phyloP scores from a whole-genome alignment of 441 rosid genomes.

The Eruca vesicaria region DNA sequence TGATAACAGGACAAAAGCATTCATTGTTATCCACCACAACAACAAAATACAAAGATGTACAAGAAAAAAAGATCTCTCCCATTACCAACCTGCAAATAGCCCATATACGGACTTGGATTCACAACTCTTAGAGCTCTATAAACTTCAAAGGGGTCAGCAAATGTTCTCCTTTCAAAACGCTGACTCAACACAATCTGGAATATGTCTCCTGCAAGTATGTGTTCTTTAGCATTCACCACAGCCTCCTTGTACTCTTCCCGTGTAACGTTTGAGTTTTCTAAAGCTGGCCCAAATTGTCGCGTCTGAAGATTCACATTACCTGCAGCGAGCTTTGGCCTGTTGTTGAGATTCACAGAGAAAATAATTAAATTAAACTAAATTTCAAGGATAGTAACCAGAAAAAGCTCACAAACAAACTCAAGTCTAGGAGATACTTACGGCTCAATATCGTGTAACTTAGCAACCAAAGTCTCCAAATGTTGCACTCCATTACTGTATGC shows the following conservation, averaged over 20 bases:
- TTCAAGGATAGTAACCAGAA: neutral
- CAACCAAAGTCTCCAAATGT: conserved; percentile 54
- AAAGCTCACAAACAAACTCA: neutral
- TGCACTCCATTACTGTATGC: conserved; percentile 65
- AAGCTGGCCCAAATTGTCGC: conserved; percentile 59
- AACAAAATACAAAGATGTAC: neutral
- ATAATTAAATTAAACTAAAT: too few species aligned
- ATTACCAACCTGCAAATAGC: conserved; percentile 68
- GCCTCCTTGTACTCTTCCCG: conserved; percentile 65
- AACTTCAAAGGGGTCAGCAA: conserved; percentile 89
- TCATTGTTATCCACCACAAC: neutral
- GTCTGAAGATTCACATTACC: conserved; percentile 62
- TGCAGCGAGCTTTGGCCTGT: conserved; percentile 72
- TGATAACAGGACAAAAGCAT: conserved; percentile 28
- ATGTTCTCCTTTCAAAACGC: conserved; percentile 87
- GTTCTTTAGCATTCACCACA: conserved; percentile 77
- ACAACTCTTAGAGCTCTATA: conserved; percentile 88
- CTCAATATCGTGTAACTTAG: conserved; percentile 60
- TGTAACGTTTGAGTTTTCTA: conserved; percentile 68
- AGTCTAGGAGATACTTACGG: conserved; percentile 46
- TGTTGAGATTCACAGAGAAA: conserved; percentile 25
- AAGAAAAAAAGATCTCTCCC: neutral
- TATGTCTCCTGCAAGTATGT: conserved; percentile 83
- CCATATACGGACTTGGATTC: conserved; percentile 97
- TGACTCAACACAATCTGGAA: conserved; percentile 91